Conservation (phyloP, 2,329 filamentous ascomycete species). For the Laburnicola sp. region DNA sequence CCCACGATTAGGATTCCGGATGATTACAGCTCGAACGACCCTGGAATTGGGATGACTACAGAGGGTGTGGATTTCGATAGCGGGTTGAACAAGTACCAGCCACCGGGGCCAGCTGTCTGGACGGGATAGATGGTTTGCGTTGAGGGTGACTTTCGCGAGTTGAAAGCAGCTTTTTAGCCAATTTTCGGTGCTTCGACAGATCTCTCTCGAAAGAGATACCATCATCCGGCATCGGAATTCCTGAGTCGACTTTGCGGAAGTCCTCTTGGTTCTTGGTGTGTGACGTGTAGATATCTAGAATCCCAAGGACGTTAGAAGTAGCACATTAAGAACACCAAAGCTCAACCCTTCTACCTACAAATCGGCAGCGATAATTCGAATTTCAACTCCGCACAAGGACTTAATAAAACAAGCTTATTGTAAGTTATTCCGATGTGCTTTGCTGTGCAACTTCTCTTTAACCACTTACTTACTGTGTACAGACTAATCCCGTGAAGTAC, state of each 20-base stretch:
- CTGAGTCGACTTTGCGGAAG: background rate
- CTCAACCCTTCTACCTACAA: too few species aligned
- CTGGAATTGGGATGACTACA: constrained; percentile 6
- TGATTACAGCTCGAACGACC: constrained; percentile 8
- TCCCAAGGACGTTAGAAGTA: background rate
- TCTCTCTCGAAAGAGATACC: background rate
- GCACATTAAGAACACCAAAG: too few species aligned
- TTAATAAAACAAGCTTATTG: too few species aligned
- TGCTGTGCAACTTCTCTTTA: too few species aligned
- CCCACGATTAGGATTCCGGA: constrained; percentile 10
- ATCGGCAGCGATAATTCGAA: too few species aligned
- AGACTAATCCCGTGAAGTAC: too few species aligned
- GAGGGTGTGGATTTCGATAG: constrained; percentile 5
- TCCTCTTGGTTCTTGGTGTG: constrained; percentile 2
- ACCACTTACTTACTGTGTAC: too few species aligned
- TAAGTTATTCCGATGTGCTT: too few species aligned
- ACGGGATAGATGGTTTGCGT: background rate
- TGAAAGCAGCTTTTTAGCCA: background rate
- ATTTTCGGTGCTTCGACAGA: background rate
- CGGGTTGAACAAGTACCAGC: constrained; percentile 6
- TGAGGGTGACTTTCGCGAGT: too few species aligned
- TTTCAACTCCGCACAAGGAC: too few species aligned
- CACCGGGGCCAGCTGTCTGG: constrained; percentile 12
- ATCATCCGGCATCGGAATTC: background rate
- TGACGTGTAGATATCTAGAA: constrained; percentile 1